A percentile compares a stretch with the other conserved stretches of the same genome.
Conservation (phyloP, 2,329 filamentous ascomycete species). For the Cadophora sp. region DNA sequence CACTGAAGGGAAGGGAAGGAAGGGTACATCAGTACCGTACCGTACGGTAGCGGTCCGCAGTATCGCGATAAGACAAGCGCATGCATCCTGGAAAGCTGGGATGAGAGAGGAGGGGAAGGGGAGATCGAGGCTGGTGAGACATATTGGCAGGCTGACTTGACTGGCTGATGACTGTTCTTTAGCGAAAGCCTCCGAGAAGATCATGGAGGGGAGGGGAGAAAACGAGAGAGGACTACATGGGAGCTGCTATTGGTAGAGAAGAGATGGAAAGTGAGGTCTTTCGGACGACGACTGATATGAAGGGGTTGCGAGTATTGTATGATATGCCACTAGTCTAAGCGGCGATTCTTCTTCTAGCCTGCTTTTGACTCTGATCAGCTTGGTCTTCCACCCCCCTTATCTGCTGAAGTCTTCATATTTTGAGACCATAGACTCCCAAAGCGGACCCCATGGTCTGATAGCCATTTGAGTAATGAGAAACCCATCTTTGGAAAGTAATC, state of each 20-base stretch:
- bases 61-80: neutral
- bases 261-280: neutral
- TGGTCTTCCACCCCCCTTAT: constrained; percentile 13
- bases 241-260: neutral
- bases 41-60: neutral
- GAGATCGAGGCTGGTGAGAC: constrained; percentile 15
- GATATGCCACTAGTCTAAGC: neutral
- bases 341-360: constrained; percentile 9
- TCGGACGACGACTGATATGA: neutral
- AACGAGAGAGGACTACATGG: neutral
- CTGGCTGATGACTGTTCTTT: constrained; percentile 15
- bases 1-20: too few relatives aligned
- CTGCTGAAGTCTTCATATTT: constrained; percentile 11
- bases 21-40: neutral
- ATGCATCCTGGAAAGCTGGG: constrained; percentile 1
- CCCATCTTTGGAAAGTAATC: constrained; percentile 7
- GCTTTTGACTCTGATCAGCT: constrained; percentile 3
- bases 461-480: constrained; percentile 1
- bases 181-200: constrained; percentile 2
- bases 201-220: neutral
- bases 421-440: constrained; percentile 6
- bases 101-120: neutral
- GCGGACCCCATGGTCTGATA: constrained; percentile 17
- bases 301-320: neutral
- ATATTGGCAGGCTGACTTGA: constrained; percentile 18